These are phyloP conservation scores for Rhodosporidiobolus sp. DNA, from an alignment of 768 basidiomycete genomes.

Conservation along the genomic window DNA sequence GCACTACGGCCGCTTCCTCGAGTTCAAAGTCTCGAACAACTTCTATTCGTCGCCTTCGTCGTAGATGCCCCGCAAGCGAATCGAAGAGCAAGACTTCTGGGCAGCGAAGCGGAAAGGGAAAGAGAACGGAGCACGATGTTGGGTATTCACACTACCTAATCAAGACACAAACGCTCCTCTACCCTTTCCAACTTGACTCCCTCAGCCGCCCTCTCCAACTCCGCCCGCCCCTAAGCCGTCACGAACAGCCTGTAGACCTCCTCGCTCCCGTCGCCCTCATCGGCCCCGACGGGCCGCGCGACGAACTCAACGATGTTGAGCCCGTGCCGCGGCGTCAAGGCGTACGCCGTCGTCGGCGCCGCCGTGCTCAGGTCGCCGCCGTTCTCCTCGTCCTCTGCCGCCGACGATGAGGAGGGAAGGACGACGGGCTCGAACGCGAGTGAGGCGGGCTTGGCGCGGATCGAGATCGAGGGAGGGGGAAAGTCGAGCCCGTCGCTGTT, in stretches of 20 bases:
- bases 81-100: no score
- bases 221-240: background rate
- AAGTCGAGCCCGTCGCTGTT: no score
- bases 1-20: slow-evolving; percentile 74
- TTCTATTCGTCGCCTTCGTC: slow-evolving; percentile 50
- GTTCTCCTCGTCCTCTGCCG: background rate
- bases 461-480: background rate
- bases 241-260: slow-evolving; percentile 36
- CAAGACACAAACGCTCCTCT: no score
- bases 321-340: slow-evolving; percentile 9
- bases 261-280: background rate
- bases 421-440: background rate
- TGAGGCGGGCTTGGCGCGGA: background rate
- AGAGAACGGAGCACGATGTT: no score
- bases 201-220: no score
- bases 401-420: no score
- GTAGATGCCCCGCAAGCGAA: no score
- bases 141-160: no score
- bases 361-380: background rate
- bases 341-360: background rate
- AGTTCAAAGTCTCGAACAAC: slow-evolving; percentile 69
- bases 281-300: background rate
- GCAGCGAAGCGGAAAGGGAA: no score
- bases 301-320: slow-evolving; percentile 29
- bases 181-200: no score